Conservation (phyloP, 768 basidiomycete genomes). For the Melanogaster broomeanus region DNA sequence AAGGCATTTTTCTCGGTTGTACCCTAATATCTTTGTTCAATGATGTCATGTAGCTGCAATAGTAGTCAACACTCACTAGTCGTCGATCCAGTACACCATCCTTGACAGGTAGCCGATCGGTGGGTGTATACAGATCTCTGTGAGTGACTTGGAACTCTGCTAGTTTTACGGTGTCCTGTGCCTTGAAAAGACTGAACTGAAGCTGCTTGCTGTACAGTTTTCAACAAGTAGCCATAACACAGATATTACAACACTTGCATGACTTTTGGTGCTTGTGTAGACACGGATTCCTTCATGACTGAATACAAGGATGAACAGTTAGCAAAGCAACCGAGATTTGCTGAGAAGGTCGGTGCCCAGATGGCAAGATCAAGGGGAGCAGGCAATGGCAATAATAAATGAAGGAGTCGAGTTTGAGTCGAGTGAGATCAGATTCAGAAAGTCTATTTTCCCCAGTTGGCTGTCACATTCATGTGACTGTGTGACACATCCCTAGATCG, state of each 20-base stretch:
- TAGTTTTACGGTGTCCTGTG: constrained; percentile 93
- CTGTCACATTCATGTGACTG: constrained; percentile 18
- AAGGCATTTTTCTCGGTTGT: constrained; percentile 90
- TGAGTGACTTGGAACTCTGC: constrained; percentile 97
- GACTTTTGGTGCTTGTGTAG: constrained; percentile 79
- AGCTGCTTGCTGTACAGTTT: constrained; percentile 74
- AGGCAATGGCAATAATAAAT: background rate
- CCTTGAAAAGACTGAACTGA: constrained; percentile 92
- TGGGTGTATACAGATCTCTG: constrained; percentile 85
- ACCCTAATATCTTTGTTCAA: constrained; percentile 53
- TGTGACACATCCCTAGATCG: constrained; percentile 39
- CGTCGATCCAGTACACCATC: constrained; percentile 93
- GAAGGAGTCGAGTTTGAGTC: too few species aligned
- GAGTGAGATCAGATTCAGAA: background rate
- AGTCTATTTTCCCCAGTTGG: too few species aligned
- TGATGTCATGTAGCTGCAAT: background rate
- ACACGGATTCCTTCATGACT: constrained; percentile 76
- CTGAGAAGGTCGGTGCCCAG: too few species aligned
- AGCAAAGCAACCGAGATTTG: too few species aligned
- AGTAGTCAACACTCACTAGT: constrained; percentile 54
- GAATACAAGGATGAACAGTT: too few species aligned
- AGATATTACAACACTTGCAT: constrained; percentile 50
- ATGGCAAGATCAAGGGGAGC: background rate
- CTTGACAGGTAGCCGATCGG: constrained; percentile 81
- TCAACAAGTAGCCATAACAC: constrained; percentile 1